Conservation (phyloP, 768 basidiomycete species). For the Ramaria sp. region DNA sequence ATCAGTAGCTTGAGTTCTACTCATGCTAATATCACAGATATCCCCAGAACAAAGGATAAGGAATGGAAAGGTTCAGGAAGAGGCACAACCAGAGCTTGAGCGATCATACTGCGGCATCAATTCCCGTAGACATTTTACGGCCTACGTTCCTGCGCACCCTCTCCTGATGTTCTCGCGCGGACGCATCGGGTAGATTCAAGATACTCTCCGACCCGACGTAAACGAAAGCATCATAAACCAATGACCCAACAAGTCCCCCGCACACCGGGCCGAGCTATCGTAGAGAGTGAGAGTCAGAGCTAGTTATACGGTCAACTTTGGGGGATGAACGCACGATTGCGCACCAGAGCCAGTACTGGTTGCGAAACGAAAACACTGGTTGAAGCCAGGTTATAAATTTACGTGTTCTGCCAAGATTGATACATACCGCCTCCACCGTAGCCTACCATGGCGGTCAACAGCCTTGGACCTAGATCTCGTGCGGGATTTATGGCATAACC, state of each 20-base stretch:
- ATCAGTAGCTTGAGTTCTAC: no score
- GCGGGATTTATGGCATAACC: conserved; percentile 61
- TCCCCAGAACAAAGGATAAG: no score
- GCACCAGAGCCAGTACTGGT: conserved; percentile 70
- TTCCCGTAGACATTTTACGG: no score
- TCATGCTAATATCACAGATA: no score
- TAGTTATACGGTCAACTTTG: not conserved
- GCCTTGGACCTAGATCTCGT: conserved; percentile 58
- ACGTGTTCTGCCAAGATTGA: no score
- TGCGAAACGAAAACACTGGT: conserved; percentile 20
- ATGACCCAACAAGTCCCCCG: conserved; percentile 24
- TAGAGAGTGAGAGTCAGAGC: no score
- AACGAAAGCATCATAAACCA: conserved; percentile 48
- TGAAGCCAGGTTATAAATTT: not conserved
- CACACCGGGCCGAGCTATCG: conserved; percentile 6
- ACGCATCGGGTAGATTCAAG: conserved; percentile 33
- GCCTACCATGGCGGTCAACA: conserved; percentile 64
- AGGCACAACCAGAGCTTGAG: no score
- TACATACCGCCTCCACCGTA: conserved; percentile 39
- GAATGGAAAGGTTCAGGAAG: no score
- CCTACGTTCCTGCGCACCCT: not conserved
- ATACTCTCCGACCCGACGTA: conserved; percentile 45
- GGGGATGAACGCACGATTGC: conserved; percentile 44
- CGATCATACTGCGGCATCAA: no score
- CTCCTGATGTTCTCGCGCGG: not conserved